These are phyloP conservation scores for Cryoendolithus antarcticus DNA, from an alignment of 2,329 filamentous ascomycete species.

Conservation along the genomic window DNA sequence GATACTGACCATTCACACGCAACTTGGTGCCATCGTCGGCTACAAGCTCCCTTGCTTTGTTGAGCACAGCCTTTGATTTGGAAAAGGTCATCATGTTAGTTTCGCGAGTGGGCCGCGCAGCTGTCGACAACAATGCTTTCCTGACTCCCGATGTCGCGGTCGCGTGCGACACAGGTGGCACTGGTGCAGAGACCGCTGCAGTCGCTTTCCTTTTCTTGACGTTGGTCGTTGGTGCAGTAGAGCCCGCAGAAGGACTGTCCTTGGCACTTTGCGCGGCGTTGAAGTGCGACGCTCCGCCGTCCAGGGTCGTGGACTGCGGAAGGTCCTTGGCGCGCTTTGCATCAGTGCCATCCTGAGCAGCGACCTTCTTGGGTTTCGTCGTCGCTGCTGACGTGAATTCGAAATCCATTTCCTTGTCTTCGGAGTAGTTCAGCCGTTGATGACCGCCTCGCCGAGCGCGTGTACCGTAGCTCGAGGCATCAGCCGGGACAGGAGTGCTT, in stretches of 20 bases:
- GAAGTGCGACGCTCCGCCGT: slow-evolving; percentile 5
- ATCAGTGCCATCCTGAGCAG: slow-evolving; percentile 10
- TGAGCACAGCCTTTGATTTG: slow-evolving; percentile 51
- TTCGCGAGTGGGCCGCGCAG: slow-evolving; percentile 40
- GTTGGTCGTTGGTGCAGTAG: slow-evolving; percentile 43
- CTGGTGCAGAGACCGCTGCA: slow-evolving; percentile 19
- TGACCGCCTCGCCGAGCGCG: slow-evolving; percentile 74
- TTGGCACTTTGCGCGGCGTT: slow-evolving; percentile 8
- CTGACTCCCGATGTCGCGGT: slow-evolving; percentile 14
- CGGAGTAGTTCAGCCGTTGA: slow-evolving; percentile 84
- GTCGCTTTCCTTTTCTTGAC: slow-evolving; percentile 82
- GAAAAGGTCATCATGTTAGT: slow-evolving; percentile 87
- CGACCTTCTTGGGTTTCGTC: slow-evolving; percentile 23
- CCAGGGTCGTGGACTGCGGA: slow-evolving; percentile 7
- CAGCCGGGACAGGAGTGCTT: no score
- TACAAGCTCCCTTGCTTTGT: slow-evolving; percentile 62
- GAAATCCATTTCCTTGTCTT: slow-evolving; percentile 85
- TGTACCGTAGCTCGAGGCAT: slow-evolving; percentile 84
- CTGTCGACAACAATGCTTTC: slow-evolving; percentile 14
- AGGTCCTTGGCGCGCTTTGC: slow-evolving; percentile 7
- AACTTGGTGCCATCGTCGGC: slow-evolving; percentile 85
- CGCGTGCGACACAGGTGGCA: slow-evolving; percentile 13
- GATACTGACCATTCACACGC: slow-evolving; percentile 65
- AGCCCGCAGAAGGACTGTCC: slow-evolving; percentile 37
- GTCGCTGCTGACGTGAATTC: slow-evolving; percentile 44